phyloP scores from a whole-genome alignment of 768 basidiomycete species.

The Mycena capillaripes region DNA sequence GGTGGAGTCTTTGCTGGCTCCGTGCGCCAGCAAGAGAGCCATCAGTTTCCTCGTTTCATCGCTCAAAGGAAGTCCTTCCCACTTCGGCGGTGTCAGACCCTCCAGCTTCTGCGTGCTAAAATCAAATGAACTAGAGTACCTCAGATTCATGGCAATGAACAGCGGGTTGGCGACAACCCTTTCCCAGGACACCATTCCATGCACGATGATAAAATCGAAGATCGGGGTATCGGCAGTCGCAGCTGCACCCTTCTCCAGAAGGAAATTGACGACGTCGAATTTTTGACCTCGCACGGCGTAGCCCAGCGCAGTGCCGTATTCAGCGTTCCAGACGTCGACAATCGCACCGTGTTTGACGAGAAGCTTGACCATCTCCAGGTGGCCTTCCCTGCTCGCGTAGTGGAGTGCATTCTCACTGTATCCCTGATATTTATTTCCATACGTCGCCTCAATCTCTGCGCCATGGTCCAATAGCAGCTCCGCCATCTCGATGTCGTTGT shows the following conservation, averaged over 20 bases:
- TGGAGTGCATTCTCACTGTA: conserved; percentile 10
- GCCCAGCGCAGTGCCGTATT: conserved; percentile 6
- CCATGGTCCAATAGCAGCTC: conserved; percentile 20
- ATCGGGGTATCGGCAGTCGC: no score
- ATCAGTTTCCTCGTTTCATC: neutral
- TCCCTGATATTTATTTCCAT: neutral
- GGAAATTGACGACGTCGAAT: neutral
- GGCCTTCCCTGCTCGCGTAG: neutral
- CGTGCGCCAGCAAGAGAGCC: conserved; percentile 10
- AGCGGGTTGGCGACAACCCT: neutral
- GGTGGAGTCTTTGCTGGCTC: neutral
- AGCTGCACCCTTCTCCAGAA: conserved; percentile 5
- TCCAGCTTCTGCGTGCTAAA: no score
- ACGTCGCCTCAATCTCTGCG: neutral
- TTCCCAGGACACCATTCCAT: no score
- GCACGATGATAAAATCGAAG: no score
- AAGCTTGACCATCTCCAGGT: conserved; percentile 3
- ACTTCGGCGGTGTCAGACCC: no score
- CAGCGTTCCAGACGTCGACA: neutral
- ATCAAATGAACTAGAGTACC: no score
- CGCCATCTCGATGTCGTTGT: conserved; percentile 1
- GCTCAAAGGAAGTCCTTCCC: no score
- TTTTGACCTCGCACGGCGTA: neutral
- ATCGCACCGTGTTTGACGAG: conserved; percentile 19
- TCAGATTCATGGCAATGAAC: neutral